Conservation (phyloP, 495 filamentous ascomycete species). For the Articulospora tetracladia region DNA sequence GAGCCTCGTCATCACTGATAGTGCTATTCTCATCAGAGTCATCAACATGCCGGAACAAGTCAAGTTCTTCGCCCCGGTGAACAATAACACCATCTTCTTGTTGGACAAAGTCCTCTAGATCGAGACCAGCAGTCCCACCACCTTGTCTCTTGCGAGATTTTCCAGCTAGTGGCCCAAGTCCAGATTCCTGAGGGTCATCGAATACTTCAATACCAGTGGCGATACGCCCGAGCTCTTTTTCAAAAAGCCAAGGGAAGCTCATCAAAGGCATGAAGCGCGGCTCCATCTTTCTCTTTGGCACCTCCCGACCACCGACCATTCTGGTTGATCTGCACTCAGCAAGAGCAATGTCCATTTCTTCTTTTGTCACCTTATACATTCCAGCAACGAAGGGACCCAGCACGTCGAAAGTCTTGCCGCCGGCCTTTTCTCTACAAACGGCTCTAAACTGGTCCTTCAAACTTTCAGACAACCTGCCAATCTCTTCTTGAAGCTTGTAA, state of each 20-base stretch:
- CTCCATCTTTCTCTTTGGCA: conserved; percentile 32
- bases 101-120: conserved; percentile 23
- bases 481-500: conserved; percentile 83
- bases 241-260: conserved; percentile 91
- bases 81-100: conserved; percentile 30
- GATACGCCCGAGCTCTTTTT: conserved; percentile 66
- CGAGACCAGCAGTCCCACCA: background rate
- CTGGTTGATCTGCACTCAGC: conserved; percentile 35
- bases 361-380: conserved; percentile 79
- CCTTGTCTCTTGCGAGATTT: conserved; percentile 5
- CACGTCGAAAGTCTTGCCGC: conserved; percentile 50
- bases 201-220: conserved; percentile 38
- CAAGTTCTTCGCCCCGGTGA: conserved; percentile 35
- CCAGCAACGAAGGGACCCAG: conserved; percentile 74
- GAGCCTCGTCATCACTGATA: conserved; percentile 2
- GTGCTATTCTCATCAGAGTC: conserved; percentile 9
- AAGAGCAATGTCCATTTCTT: conserved; percentile 58
- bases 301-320: conserved; percentile 31
- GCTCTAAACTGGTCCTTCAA: conserved; percentile 66
- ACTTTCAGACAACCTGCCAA: conserved; percentile 58
- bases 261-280: conserved; percentile 69
- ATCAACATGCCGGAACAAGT: conserved; percentile 28
- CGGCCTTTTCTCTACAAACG: conserved; percentile 59
- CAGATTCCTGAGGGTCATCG: conserved; percentile 16
- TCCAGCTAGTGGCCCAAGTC: conserved; percentile 1